Evolutionary conservation across 257 asterid genomes (phyloP), one percentile per base, ranked within the genome.

Genomic region (Fraxinus anomala): DNA sequence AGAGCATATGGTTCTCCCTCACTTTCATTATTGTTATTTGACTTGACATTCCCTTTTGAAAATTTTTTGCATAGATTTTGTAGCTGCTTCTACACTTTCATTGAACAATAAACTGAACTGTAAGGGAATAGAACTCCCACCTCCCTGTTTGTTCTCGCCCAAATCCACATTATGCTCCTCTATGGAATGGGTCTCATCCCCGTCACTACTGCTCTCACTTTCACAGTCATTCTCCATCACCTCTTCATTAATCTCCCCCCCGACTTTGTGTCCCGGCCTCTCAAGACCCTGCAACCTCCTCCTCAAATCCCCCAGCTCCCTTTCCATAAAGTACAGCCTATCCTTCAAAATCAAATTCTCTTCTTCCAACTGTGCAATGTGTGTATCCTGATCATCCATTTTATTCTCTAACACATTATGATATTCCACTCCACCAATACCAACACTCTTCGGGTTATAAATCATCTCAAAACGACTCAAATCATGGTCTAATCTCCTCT

Each of bases 381-480:
- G 92, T 8, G 76, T 79, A 31, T 86, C 91, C 61, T 81, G 85
- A 51, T 89, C 87, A 51, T 89, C 92, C 68, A 88, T 85, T 34
- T 90, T 71, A 76, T 85, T 86, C 63, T 85, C 89, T 80, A 86
- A 73, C 61, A 77, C 82, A 36, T 82, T 76, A 19, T 82, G 82
- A 68, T 77, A 77, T 19, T 76, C 85, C 78, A 77, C 65, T 40
- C 82, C 86, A 61, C 81, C 74, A 54, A 14, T 76, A 59, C 69
- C 69, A 30, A 19, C 74, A 28, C 42, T 66, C 40, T 73, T 71
- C 12, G 93, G 93, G 68, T 85, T 79, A 34, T 73, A 87, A 17
- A 87, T 72, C 93, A 89, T 89, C 85, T 89, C 93, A 69, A 89
- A 87, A 68, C 91, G 80, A 81, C 90, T 89, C 82, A 89, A 59